These are phyloP conservation scores for Torulaspora quercuum DNA, from an alignment of 805 yeast species.

Conservation along the genomic window DNA sequence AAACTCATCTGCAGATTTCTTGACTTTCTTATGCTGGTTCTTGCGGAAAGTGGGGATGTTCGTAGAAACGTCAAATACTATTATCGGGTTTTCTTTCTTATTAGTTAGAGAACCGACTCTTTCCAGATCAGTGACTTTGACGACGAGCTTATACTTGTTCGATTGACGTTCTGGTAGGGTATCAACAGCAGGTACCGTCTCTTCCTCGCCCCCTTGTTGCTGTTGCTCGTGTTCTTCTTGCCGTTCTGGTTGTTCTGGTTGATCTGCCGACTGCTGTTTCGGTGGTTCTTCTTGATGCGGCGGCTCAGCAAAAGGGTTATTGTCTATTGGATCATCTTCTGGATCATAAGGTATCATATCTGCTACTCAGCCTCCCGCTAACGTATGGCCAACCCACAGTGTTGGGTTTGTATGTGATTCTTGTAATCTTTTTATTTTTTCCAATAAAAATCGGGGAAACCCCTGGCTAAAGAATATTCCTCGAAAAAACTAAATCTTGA, in stretches of 20 bases:
- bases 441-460: no score
- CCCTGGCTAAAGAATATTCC: no score
- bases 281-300: slow-evolving; percentile 21
- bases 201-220: slow-evolving; percentile 8
- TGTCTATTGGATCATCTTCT: slow-evolving; percentile 52
- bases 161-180: slow-evolving; percentile 3
- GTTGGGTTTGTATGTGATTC: no score
- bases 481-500: no score
- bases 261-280: slow-evolving; percentile 2
- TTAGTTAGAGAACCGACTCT: slow-evolving; percentile 49
- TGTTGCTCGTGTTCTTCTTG: slow-evolving; percentile 8
- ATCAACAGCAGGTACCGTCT: slow-evolving; percentile 9
- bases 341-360: slow-evolving; percentile 17
- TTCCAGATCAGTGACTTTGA: slow-evolving; percentile 68
- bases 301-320: slow-evolving; percentile 60
- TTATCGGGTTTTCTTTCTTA: slow-evolving; percentile 72
- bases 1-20: slow-evolving; percentile 79
- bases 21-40: slow-evolving; percentile 61
- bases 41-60: slow-evolving; percentile 78
- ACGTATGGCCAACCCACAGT: no score
- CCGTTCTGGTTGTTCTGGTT: slow-evolving; percentile 13
- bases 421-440: no score
- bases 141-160: slow-evolving; percentile 40
- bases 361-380: no score
- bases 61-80: slow-evolving; percentile 64